phyloP scores from a whole-genome alignment of 2,329 filamentous ascomycete species.

The Aureobasidium sp. region DNA sequence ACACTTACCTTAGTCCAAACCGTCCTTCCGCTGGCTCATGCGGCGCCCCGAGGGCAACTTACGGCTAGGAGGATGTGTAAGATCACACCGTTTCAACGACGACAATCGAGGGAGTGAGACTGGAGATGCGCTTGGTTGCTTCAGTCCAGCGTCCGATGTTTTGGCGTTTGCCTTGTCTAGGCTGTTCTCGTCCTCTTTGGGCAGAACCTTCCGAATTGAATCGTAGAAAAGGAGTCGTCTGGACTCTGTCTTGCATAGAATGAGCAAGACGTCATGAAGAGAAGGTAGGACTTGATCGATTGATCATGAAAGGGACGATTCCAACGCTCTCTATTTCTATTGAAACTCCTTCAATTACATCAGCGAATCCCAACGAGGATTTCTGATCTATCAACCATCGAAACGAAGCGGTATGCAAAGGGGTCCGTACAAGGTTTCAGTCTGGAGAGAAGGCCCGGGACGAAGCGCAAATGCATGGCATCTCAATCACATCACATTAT shows the following conservation, averaged over 20 bases:
- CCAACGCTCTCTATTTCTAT: constrained; percentile 7
- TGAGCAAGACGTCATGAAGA: neutral
- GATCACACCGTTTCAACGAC: neutral
- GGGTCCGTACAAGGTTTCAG: constrained; percentile 9
- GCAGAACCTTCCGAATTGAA: neutral
- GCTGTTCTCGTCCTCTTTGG: neutral
- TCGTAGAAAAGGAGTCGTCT: neutral
- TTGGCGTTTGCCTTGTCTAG: neutral
- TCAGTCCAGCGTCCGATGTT: neutral
- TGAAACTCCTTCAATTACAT: neutral
- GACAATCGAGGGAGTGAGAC: neutral
- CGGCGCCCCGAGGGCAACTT: neutral
- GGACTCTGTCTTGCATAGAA: constrained; percentile 1
- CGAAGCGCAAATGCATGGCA: constrained; percentile 14
- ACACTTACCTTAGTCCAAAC: constrained; percentile 11
- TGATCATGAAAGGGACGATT: neutral
- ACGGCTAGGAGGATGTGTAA: constrained; percentile 4
- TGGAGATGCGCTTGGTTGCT: neutral
- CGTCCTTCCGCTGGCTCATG: constrained; percentile 8
- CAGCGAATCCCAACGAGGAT: neutral
- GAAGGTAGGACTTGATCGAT: neutral
- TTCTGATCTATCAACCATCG: constrained; percentile 2
- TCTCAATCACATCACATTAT: constrained; percentile 11
- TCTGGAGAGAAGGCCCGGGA: constrained; percentile 9
- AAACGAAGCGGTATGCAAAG: constrained; percentile 1